A percentile compares a stretch with the other conserved stretches of the same genome.
Evolutionary conservation across 495 filamentous ascomycete species (phyloP).

Genomic region (Neurospora sp.): DNA sequence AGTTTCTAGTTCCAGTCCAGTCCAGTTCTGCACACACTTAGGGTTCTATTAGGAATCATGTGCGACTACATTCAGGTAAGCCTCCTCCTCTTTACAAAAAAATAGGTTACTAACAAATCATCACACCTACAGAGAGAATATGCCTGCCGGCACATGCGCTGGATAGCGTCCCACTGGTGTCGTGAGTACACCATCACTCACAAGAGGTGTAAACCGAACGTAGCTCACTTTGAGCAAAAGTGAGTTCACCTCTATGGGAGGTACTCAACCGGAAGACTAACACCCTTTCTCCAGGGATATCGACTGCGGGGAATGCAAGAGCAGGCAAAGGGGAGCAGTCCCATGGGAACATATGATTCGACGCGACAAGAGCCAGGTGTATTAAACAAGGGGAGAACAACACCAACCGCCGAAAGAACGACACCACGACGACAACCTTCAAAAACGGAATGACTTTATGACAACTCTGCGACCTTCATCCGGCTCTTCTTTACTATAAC

Average conservation of each 20-base stretch:
- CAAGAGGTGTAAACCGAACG: slow-evolving; percentile 15
- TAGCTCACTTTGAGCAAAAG: slow-evolving; percentile 15
- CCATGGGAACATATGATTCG: slow-evolving; percentile 17
- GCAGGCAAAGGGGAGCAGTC: slow-evolving; percentile 1
- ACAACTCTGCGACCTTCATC: not conserved
- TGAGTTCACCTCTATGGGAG: not conserved
- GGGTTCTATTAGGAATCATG: slow-evolving; percentile 5
- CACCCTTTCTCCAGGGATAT: not conserved
- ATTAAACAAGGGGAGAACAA: not conserved
- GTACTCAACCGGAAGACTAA: not conserved
- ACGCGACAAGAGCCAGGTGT: not conserved
- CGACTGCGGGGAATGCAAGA: slow-evolving; percentile 18
- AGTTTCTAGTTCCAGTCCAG: not conserved
- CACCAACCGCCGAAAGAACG: not conserved
- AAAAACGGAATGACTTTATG: not conserved
- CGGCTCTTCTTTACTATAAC: not conserved
- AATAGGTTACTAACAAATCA: not conserved
- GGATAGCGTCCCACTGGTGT: slow-evolving; percentile 20
- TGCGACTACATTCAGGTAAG: slow-evolving; percentile 10
- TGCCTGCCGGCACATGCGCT: slow-evolving; percentile 18
- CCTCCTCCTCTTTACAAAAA: not conserved
- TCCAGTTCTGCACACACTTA: not conserved
- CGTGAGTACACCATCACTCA: slow-evolving; percentile 11
- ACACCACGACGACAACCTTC: not conserved
- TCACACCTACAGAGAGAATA: slow-evolving; percentile 9